These are phyloP conservation scores for Saururus chinensis DNA, from an alignment of 164 flowering plant species.

Conservation along the genomic window DNA sequence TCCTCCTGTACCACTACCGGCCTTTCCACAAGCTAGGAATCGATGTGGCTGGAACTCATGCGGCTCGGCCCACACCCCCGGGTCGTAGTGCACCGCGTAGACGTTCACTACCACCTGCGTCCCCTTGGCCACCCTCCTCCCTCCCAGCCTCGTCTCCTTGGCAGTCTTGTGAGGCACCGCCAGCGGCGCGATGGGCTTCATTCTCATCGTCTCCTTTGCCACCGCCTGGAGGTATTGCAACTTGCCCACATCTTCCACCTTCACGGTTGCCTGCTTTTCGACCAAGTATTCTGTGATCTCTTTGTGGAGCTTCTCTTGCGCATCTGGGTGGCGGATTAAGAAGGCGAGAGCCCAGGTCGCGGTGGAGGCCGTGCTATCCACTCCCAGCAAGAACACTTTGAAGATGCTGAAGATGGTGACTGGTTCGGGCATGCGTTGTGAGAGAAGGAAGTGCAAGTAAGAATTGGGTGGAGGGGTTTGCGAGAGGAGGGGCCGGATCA, in stretches of 20 bases:
- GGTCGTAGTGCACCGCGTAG: constrained; percentile 8
- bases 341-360: constrained; percentile 15
- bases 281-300: neutral
- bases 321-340: constrained; percentile 3
- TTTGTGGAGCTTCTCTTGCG: constrained; percentile 8
- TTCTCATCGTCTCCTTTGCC: constrained; percentile 13
- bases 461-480: constrained; percentile 1
- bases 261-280: neutral
- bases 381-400: constrained; percentile 10
- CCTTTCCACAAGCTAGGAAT: neutral
- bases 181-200: constrained; percentile 8
- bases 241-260: constrained; percentile 5
- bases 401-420: constrained; percentile 9
- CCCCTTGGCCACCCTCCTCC: constrained; percentile 8
- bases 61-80: constrained; percentile 10
- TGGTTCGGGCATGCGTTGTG: constrained; percentile 6
- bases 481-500: constrained; percentile 6
- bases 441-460: constrained; percentile 13
- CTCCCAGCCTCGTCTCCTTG: constrained; percentile 10
- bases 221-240: constrained; percentile 12
- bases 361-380: constrained; percentile 15
- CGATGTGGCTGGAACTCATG: constrained; percentile 11
- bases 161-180: constrained; percentile 7
- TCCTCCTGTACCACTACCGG: neutral
- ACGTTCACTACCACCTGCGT: constrained; percentile 13